Evolutionary conservation across 208 protist genomes (phyloP).

Genomic region (Leishmania mexicana): DNA sequence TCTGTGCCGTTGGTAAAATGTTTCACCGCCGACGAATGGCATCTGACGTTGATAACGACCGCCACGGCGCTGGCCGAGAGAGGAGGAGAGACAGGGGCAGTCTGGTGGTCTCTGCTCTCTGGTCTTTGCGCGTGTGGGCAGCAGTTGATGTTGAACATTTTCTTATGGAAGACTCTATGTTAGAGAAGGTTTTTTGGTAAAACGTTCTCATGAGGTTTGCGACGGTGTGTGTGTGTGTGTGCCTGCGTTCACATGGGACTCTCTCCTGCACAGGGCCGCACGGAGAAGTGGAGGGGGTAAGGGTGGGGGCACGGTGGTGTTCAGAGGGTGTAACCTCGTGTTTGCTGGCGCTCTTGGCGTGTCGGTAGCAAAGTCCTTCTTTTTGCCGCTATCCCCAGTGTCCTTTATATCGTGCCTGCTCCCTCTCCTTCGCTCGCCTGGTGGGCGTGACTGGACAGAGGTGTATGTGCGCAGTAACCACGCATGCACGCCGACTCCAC

Average conservation of each 20-base stretch:
- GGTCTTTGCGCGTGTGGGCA: too few species aligned
- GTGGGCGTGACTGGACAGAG: too few species aligned
- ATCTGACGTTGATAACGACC: too few species aligned
- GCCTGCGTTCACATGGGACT: neutral
- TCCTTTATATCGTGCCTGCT: neutral
- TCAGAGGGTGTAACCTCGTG: neutral
- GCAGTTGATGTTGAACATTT: too few species aligned
- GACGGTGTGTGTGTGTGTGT: conserved; percentile 2
- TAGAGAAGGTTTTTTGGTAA: neutral
- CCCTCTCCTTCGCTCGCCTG: too few species aligned
- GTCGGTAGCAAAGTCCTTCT: neutral
- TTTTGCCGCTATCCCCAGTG: neutral
- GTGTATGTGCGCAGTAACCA: neutral
- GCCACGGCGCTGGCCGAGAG: too few species aligned
- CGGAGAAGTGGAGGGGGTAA: neutral
- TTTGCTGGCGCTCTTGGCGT: neutral
- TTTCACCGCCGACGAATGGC: neutral
- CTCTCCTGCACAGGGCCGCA: neutral
- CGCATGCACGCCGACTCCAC: neutral
- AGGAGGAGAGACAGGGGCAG: too few species aligned
- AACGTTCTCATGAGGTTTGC: neutral
- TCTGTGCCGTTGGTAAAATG: neutral
- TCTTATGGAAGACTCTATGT: too few species aligned
- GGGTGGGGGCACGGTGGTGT: neutral
- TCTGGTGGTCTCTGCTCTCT: too few species aligned